Conservation (phyloP, 495 filamentous ascomycete species). For the Tuber melanosporum region DNA sequence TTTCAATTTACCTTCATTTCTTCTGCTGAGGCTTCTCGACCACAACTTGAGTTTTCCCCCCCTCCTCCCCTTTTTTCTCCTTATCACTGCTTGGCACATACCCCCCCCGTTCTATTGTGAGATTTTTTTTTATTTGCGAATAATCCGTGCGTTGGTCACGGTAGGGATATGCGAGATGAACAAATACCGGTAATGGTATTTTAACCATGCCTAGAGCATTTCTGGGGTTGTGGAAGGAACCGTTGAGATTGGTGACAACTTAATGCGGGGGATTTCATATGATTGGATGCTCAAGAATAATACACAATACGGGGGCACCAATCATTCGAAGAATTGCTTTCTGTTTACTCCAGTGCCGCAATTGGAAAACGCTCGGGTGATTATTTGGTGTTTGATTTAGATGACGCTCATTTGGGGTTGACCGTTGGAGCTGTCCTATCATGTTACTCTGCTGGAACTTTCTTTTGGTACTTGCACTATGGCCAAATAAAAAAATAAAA, state of each 20-base stretch:
- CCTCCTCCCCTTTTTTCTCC: background rate
- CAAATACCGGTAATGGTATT: background rate
- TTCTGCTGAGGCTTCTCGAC: background rate
- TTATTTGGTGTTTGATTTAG: background rate
- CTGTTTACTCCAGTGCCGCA: background rate
- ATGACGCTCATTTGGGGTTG: conserved; percentile 1
- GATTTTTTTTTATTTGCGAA: background rate
- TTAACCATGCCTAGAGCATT: background rate
- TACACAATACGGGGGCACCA: background rate
- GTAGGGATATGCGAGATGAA: background rate
- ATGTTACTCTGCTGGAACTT: background rate
- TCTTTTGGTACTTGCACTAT: background rate
- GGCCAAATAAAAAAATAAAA: background rate
- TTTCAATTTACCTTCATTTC: background rate
- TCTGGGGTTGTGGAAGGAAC: background rate
- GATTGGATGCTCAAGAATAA: background rate
- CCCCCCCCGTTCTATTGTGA: background rate
- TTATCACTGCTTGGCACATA: background rate
- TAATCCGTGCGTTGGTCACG: background rate
- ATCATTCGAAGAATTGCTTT: background rate
- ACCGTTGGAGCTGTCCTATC: background rate
- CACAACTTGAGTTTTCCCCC: background rate
- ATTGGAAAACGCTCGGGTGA: background rate
- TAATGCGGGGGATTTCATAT: background rate
- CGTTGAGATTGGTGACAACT: background rate